Percentiles rank a stretch among this genome's conserved stretches.
Evolutionary conservation across 768 basidiomycete genomes (phyloP).

Genomic region (Termitomyces sp.): DNA sequence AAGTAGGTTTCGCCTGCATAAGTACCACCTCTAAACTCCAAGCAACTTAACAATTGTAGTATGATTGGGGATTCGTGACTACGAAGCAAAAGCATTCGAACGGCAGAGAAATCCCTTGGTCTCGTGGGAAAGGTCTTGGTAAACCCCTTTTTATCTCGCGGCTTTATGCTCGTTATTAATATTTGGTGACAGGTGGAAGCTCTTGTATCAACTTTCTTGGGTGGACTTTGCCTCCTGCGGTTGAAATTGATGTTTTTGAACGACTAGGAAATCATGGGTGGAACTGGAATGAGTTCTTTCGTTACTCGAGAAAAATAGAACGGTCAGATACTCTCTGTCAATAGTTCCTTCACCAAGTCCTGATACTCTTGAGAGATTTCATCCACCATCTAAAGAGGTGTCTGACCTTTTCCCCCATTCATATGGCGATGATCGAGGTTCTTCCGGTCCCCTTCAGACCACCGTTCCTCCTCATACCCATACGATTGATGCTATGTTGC

Average conservation of each 20-base stretch:
- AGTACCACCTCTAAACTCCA: neutral
- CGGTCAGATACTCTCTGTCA: slow-evolving; percentile 19
- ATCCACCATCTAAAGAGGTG: slow-evolving; percentile 22
- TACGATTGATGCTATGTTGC: slow-evolving; percentile 21
- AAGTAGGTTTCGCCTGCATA: slow-evolving; percentile 13
- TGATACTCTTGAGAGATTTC: slow-evolving; percentile 16
- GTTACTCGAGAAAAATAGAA: slow-evolving; percentile 32
- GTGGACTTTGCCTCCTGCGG: slow-evolving; percentile 26
- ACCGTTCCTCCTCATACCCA: slow-evolving; percentile 23
- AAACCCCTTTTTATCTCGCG: neutral
- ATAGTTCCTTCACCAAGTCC: neutral
- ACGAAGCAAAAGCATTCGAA: slow-evolving; percentile 23
- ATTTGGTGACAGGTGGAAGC: slow-evolving; percentile 31
- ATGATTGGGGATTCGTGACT: slow-evolving; percentile 32
- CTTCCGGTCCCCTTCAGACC: slow-evolving; percentile 23
- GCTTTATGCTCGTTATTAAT: neutral
- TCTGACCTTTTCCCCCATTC: slow-evolving; percentile 22
- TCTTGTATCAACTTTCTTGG: slow-evolving; percentile 39
- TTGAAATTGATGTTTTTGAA: slow-evolving; percentile 32
- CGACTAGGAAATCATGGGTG: slow-evolving; percentile 51
- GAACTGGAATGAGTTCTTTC: slow-evolving; percentile 42
- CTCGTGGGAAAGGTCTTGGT: slow-evolving; percentile 30
- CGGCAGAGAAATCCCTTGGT: slow-evolving; percentile 21
- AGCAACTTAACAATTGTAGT: slow-evolving; percentile 12
- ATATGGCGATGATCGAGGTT: slow-evolving; percentile 20